Evolutionary conservation across 768 basidiomycete genomes (phyloP).

Genomic region (Panaeolus papilionaceus): DNA sequence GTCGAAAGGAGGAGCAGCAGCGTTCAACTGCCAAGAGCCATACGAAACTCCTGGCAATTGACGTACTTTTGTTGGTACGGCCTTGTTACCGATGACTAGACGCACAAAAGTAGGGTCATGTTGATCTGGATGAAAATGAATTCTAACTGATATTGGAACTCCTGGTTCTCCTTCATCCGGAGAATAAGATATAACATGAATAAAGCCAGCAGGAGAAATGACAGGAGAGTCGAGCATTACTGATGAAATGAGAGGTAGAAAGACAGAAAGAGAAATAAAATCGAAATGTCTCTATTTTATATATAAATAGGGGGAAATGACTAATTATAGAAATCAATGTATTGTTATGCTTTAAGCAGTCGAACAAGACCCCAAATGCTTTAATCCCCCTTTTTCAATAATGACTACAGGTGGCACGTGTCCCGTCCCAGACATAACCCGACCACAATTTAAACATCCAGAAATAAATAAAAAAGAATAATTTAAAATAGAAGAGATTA

Average conservation of each 20-base stretch:
- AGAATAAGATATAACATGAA: constrained; percentile 69
- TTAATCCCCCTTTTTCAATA: constrained; percentile 56
- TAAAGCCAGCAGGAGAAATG: constrained; percentile 56
- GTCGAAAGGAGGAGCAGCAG: constrained; percentile 61
- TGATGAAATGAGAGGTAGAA: constrained; percentile 22
- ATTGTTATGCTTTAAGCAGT: background rate
- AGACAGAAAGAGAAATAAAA: constrained; percentile 20
- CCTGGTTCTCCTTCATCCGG: constrained; percentile 70
- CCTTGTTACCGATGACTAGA: constrained; percentile 73
- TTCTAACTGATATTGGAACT: constrained; percentile 66
- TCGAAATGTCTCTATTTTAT: background rate
- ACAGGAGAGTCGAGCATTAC: constrained; percentile 32
- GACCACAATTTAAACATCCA: constrained; percentile 63
- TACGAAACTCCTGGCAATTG: constrained; percentile 52
- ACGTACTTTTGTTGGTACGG: constrained; percentile 71
- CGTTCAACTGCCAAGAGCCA: constrained; percentile 70
- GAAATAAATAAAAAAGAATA: constrained; percentile 70
- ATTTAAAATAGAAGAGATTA: constrained; percentile 50
- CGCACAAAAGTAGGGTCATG: constrained; percentile 68
- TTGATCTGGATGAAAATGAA: constrained; percentile 59
- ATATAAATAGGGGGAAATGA: background rate
- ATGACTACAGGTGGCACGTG: constrained; percentile 74
- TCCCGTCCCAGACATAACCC: constrained; percentile 72
- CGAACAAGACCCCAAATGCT: constrained; percentile 48
- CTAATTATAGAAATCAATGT: background rate